phyloP scores from a whole-genome alignment of 768 basidiomycete genomes.

The Rubroboletus pulcherrimus region DNA sequence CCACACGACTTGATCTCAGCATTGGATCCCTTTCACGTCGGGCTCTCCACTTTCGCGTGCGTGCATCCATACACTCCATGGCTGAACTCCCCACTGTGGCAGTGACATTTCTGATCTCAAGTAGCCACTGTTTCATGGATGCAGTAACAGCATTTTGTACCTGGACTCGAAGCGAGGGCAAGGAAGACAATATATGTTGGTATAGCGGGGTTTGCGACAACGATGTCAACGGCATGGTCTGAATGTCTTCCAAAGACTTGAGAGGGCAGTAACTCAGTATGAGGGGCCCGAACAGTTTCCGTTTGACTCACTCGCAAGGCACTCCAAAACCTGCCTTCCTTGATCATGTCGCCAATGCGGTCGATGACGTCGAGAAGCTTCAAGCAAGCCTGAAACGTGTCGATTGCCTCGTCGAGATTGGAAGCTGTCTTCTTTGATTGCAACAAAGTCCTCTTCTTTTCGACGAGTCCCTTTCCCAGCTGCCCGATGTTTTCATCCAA shows the following conservation, averaged over 20 bases:
- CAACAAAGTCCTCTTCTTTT: conserved; percentile 88
- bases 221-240: conserved; percentile 82
- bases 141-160: conserved; percentile 94
- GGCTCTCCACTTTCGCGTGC: conserved; percentile 78
- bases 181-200: conserved; percentile 83
- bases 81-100: conserved; percentile 83
- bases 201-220: conserved; percentile 92
- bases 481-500: conserved; percentile 86
- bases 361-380: conserved; percentile 90
- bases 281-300: conserved; percentile 17
- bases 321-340: conserved; percentile 94
- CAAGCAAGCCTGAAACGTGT: conserved; percentile 89
- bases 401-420: conserved; percentile 95
- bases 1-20: conserved; percentile 71
- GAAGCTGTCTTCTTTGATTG: conserved; percentile 90
- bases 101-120: conserved; percentile 89
- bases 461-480: conserved; percentile 81
- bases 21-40: conserved; percentile 83
- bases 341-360: conserved; percentile 90
- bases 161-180: conserved; percentile 84
- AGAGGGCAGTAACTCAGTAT: conserved; percentile 28
- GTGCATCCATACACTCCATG: conserved; percentile 82
- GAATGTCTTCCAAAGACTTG: conserved; percentile 94
- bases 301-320: conserved; percentile 75
- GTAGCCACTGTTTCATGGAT: conserved; percentile 93